Conservation (phyloP, 73 alveolate genomes). For the Tetrahymena malaccensis region DNA sequence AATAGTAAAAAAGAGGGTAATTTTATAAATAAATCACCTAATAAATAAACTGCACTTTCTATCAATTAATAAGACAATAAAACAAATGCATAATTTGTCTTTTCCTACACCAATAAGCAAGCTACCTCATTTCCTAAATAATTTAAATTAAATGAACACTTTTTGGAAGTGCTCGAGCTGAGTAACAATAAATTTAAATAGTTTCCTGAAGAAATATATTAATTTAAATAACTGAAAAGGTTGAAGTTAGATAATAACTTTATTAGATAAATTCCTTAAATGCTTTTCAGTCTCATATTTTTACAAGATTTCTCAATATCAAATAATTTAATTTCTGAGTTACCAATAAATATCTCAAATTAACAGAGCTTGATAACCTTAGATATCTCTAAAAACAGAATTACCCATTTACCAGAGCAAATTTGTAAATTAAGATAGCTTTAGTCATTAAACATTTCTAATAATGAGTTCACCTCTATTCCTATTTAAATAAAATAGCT, state of each 20-base stretch:
- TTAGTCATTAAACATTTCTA: background rate
- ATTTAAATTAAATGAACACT: background rate
- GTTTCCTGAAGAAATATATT: slow-evolving; percentile 25
- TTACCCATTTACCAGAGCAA: background rate
- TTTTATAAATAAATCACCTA: background rate
- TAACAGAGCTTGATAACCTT: background rate
- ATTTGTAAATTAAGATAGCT: background rate
- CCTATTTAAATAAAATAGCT: background rate
- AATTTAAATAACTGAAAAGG: background rate
- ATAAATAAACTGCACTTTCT: background rate
- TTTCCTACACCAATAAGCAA: background rate
- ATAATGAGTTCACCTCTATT: slow-evolving; percentile 19
- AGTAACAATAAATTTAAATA: slow-evolving; percentile 20
- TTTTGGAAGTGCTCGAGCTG: background rate
- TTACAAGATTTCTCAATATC: slow-evolving; percentile 1
- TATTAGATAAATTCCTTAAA: slow-evolving; percentile 16
- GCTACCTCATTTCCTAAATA: background rate
- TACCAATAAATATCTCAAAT: slow-evolving; percentile 16
- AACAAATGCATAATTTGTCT: background rate
- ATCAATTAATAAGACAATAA: background rate
- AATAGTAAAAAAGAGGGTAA: background rate
- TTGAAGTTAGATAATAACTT: slow-evolving; percentile 17
- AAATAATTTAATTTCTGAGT: slow-evolving; percentile 5
- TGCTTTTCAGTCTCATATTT: background rate
- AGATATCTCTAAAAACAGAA: slow-evolving; percentile 25